These are phyloP conservation scores for Aspergillus costaricaensis DNA, from an alignment of 2,329 filamentous ascomycete genomes.

Conservation along the genomic window DNA sequence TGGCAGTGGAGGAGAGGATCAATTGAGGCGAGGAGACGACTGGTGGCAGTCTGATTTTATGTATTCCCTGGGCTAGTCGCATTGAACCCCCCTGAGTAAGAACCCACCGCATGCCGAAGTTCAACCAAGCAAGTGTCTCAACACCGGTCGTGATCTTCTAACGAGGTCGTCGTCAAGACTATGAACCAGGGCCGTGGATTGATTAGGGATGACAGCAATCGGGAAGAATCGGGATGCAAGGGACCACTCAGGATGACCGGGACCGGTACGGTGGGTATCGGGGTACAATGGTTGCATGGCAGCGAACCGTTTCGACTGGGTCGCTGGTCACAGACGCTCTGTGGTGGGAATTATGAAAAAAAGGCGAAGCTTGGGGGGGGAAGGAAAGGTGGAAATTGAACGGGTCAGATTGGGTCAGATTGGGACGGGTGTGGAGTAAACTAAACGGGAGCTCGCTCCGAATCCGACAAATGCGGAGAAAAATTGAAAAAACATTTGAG, in stretches of 20 bases:
- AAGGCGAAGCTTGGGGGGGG: constrained; percentile 28
- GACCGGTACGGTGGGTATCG: constrained; percentile 25
- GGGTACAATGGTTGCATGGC: constrained; percentile 24
- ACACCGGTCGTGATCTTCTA: constrained; percentile 21
- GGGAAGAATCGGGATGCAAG: constrained; percentile 27
- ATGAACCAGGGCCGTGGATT: constrained; percentile 22
- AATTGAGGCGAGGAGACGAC: constrained; percentile 15
- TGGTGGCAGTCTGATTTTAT: constrained; percentile 35
- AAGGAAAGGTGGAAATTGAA: constrained; percentile 16
- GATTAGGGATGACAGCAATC: constrained; percentile 22
- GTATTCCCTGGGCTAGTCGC: constrained; percentile 28
- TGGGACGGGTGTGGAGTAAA: constrained; percentile 19
- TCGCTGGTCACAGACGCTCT: background rate
- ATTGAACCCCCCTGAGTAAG: constrained; percentile 36
- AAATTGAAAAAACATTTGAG: constrained; percentile 10
- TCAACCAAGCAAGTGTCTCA: constrained; percentile 52
- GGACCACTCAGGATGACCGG: constrained; percentile 25
- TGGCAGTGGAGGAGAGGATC: constrained; percentile 11
- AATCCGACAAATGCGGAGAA: constrained; percentile 27
- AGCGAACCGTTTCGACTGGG: constrained; percentile 24
- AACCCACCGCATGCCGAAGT: constrained; percentile 46
- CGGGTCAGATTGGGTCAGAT: constrained; percentile 7
- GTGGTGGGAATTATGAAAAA: constrained; percentile 17
- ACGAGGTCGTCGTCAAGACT: constrained; percentile 22
- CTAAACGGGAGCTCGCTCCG: constrained; percentile 24